phyloP scores from a whole-genome alignment of 1,284 basidiomycete species.

The Vanrija pseudolonga region DNA sequence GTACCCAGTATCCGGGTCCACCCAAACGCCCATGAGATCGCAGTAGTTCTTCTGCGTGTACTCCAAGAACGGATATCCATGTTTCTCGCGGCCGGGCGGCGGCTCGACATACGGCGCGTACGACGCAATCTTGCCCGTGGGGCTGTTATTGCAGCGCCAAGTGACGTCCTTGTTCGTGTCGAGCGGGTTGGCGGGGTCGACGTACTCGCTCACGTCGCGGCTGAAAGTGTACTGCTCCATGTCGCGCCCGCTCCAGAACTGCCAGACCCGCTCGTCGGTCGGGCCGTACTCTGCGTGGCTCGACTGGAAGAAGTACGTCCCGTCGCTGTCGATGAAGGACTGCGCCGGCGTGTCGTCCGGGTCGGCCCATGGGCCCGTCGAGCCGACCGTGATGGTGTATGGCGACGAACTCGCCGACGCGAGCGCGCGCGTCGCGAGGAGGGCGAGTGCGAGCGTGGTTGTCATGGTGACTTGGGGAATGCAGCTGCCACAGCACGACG shows the following conservation, averaged over 20 bases:
- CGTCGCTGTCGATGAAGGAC: constrained; percentile 10
- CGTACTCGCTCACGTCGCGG: not conserved
- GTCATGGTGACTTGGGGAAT: no score
- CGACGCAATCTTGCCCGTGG: constrained; percentile 3
- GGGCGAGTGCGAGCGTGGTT: no score
- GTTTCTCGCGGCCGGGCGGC: not conserved
- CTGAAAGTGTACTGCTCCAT: not conserved
- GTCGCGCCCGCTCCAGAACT: constrained; percentile 6
- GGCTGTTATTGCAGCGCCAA: constrained; percentile 9
- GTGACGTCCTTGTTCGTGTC: constrained; percentile 15
- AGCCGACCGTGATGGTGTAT: not conserved
- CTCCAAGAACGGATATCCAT: no score
- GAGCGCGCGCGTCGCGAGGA: no score
- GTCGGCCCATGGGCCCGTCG: not conserved
- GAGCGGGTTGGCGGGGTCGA: constrained; percentile 7
- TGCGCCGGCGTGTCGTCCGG: constrained; percentile 11
- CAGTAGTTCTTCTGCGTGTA: constrained; percentile 16
- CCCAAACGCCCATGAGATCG: constrained; percentile 8
- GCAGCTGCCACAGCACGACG: no score
- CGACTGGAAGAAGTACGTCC: constrained; percentile 7
- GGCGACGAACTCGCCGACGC: no score
- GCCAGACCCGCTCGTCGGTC: constrained; percentile 2
- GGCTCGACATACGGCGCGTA: not conserved
- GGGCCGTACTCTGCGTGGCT: constrained; percentile 8
- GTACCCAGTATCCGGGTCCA: constrained; percentile 16